A percentile compares a stretch with the other conserved stretches of the same genome.
These are phyloP conservation scores for Spatholobus suberectus DNA, from an alignment of 306 rosid species.

Conservation along the genomic window DNA sequence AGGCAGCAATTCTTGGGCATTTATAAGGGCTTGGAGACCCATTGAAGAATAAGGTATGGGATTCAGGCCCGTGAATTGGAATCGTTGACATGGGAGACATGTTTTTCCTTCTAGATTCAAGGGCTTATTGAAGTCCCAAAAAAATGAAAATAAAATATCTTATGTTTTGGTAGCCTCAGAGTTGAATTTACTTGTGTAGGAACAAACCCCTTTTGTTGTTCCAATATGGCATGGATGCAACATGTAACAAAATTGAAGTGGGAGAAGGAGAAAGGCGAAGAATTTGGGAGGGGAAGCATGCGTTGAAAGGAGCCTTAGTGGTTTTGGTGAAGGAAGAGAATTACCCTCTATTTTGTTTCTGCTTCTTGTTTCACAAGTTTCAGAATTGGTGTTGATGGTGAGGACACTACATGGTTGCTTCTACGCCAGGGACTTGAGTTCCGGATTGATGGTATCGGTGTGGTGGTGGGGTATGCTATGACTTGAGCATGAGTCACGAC, in stretches of 20 bases:
- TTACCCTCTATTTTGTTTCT: not conserved
- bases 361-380: slow-evolving; percentile 1
- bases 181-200: not conserved
- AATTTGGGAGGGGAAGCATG: not conserved
- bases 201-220: slow-evolving; percentile 19
- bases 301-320: not conserved
- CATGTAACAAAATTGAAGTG: not conserved
- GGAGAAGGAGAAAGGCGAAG: slow-evolving; percentile 20
- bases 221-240: not conserved
- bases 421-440: slow-evolving; percentile 10
- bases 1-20: slow-evolving; percentile 33
- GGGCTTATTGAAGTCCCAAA: not conserved
- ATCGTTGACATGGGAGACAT: slow-evolving; percentile 58
- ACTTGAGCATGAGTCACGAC: not conserved
- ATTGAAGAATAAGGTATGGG: slow-evolving; percentile 44
- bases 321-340: not conserved
- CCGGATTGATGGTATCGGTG: not conserved
- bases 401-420: not conserved
- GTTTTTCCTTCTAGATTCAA: slow-evolving; percentile 36
- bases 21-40: slow-evolving; percentile 37
- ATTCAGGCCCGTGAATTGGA: slow-evolving; percentile 56
- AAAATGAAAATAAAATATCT: not conserved
- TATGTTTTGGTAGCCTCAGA: not conserved
- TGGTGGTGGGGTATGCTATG: not conserved
- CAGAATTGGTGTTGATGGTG: slow-evolving; percentile 6